Evolutionary conservation across 257 asterid species (phyloP).

Genomic region (Scutellaria minor): DNA sequence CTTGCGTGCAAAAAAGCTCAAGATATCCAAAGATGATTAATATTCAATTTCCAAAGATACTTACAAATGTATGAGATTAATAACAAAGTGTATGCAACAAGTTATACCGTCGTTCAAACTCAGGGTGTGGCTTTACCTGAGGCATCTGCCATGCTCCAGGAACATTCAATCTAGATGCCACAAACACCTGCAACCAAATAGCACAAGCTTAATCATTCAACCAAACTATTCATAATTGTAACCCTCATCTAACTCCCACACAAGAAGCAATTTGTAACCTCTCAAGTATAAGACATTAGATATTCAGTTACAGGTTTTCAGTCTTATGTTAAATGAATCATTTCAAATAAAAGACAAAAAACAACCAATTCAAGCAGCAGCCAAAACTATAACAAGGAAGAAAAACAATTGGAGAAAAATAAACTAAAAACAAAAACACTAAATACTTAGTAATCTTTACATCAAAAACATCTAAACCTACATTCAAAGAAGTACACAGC

Average conservation of each 20-base stretch:
- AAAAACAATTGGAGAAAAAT: not conserved
- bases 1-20: slow-evolving; percentile 14
- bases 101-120: not conserved
- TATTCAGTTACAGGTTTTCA: slow-evolving; percentile 18
- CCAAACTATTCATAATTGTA: not conserved
- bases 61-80: not conserved
- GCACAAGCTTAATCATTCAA: slow-evolving; percentile 26
- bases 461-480: slow-evolving; percentile 4
- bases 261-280: not conserved
- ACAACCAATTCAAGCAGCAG: slow-evolving; percentile 10
- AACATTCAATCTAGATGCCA: slow-evolving; percentile 93
- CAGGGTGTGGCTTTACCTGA: slow-evolving; percentile 61
- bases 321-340: not conserved
- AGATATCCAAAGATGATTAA: slow-evolving; percentile 6
- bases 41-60: not conserved
- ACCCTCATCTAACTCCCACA: slow-evolving; percentile 5
- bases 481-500: not conserved
- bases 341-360: slow-evolving; percentile 7
- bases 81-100: not conserved
- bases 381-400: no score
- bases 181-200: slow-evolving; percentile 74
- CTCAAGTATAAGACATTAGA: not conserved
- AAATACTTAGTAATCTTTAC: not conserved
- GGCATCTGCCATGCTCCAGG: slow-evolving; percentile 99
- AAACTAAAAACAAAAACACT: not conserved